Evolutionary conservation across 2,329 filamentous ascomycete genomes (phyloP).

Genomic region (Penicillium sp.): DNA sequence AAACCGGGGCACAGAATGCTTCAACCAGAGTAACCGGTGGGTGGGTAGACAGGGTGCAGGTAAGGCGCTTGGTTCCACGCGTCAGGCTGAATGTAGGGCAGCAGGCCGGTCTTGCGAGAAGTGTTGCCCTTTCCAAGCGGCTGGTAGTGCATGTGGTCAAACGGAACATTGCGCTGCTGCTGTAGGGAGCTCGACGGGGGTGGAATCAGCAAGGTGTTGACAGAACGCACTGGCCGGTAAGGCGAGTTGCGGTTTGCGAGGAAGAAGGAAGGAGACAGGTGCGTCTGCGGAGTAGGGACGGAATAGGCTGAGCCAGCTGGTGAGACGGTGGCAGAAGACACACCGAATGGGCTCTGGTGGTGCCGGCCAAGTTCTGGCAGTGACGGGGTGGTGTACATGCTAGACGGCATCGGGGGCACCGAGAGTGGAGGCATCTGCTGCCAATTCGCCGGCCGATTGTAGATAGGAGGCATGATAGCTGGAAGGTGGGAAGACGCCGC

Average conservation of each 20-base stretch:
- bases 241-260: constrained; percentile 81
- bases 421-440: constrained; percentile 33
- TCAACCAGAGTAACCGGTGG: constrained; percentile 24
- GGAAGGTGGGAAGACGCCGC: constrained; percentile 50
- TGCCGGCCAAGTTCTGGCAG: constrained; percentile 37
- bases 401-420: constrained; percentile 23
- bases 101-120: constrained; percentile 57
- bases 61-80: constrained; percentile 33
- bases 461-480: constrained; percentile 69
- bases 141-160: constrained; percentile 74
- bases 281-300: constrained; percentile 53
- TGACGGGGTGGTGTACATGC: constrained; percentile 25
- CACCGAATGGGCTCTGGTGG: constrained; percentile 42
- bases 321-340: constrained; percentile 52
- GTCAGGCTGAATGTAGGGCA: constrained; percentile 49
- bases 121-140: constrained; percentile 62
- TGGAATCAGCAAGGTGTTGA: constrained; percentile 83
- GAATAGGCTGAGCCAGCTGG: constrained; percentile 61
- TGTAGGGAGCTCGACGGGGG: constrained; percentile 72
- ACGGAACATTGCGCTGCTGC: constrained; percentile 56
- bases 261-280: constrained; percentile 79
- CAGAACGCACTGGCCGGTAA: constrained; percentile 79
- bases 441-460: constrained; percentile 49
- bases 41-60: constrained; percentile 25
- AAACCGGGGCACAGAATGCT: background rate